These are phyloP conservation scores for Nowakowskiella sp. DNA, from an alignment of 192 early-diverging fungal genomes.

Conservation along the genomic window DNA sequence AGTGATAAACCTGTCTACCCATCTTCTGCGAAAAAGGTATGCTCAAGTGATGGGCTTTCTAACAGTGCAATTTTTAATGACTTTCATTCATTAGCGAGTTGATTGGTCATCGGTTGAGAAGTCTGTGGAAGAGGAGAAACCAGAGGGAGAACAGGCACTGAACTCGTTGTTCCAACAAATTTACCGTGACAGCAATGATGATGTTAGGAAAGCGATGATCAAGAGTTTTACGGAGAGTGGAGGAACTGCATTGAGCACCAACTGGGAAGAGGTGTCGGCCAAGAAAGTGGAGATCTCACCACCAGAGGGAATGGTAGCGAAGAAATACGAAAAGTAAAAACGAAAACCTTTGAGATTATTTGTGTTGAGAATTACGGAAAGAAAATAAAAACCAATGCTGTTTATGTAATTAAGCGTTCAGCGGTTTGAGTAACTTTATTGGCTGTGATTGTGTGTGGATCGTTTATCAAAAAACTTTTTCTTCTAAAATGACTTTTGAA, in stretches of 20 bases:
- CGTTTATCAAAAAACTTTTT: too few relatives aligned
- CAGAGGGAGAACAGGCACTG: conserved; percentile 81
- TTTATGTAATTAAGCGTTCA: too few relatives aligned
- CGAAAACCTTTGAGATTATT: too few relatives aligned
- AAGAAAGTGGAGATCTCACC: conserved; percentile 78
- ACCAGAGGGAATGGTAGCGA: conserved; percentile 87
- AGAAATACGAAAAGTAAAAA: conserved; percentile 43
- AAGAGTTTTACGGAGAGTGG: conserved; percentile 95
- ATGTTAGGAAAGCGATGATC: conserved; percentile 90
- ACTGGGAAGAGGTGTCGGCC: conserved; percentile 89
- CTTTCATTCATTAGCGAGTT: conserved; percentile 26
- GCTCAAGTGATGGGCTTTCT: not conserved
- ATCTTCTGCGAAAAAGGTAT: conserved; percentile 36
- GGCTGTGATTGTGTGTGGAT: too few relatives aligned
- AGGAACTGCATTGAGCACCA: conserved; percentile 89
- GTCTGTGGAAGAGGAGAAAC: conserved; percentile 65
- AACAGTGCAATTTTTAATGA: conserved; percentile 1
- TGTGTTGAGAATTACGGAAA: too few relatives aligned
- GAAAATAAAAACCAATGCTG: too few relatives aligned
- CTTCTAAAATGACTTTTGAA: too few relatives aligned
- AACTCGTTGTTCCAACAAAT: conserved; percentile 90
- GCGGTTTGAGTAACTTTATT: too few relatives aligned
- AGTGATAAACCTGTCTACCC: conserved; percentile 36
- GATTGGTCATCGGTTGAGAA: conserved; percentile 87
- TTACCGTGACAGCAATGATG: conserved; percentile 81